These are phyloP conservation scores for Brassica napus DNA, from an alignment of 345 rosid genomes.

Conservation along the genomic window Da-Ae NC_063439.1:10603001-10603500, in stretches of 20 bases:
- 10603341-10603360: neutral
- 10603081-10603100: slow-evolving; percentile 14
- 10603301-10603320: too few relatives aligned
- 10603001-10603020: slow-evolving; percentile 80
- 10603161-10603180: slow-evolving; percentile 81
- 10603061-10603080: neutral
- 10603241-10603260: slow-evolving; percentile 15
- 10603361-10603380: neutral
- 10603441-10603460: neutral
- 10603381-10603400: neutral
- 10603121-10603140: slow-evolving; percentile 41
- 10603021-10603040: slow-evolving; percentile 59
- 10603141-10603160: slow-evolving; percentile 52
- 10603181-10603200: slow-evolving; percentile 86
- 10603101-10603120: slow-evolving; percentile 53
- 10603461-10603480: slow-evolving; percentile 86
- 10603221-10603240: slow-evolving; percentile 80
- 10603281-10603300: neutral
- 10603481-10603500: slow-evolving; percentile 88
- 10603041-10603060: neutral
- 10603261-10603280: neutral
- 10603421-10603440: neutral
- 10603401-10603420: neutral
- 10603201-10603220: slow-evolving; percentile 72
- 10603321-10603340: neutral